phyloP scores from a whole-genome alignment of 768 basidiomycete genomes.

The Fistulinella prunicolor region DNA sequence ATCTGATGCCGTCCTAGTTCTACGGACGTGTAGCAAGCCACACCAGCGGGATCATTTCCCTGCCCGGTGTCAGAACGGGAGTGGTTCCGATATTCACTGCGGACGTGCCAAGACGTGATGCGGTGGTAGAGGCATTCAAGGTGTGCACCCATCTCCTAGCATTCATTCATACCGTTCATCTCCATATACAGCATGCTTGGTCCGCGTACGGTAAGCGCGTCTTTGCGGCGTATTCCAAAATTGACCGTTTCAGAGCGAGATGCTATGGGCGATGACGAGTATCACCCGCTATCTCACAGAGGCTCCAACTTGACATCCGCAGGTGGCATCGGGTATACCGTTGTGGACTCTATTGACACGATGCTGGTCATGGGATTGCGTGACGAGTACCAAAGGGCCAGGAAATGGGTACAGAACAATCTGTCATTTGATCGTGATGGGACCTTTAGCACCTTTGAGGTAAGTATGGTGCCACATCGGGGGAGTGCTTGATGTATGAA shows the following conservation, averaged over 20 bases:
- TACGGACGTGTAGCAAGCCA: constrained; percentile 7
- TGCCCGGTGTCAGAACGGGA: constrained; percentile 22
- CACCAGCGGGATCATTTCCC: neutral
- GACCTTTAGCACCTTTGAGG: constrained; percentile 88
- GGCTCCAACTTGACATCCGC: constrained; percentile 78
- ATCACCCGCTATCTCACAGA: constrained; percentile 72
- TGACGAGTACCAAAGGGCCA: constrained; percentile 74
- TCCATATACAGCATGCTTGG: constrained; percentile 71
- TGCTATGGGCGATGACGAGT: constrained; percentile 91
- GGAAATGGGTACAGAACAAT: constrained; percentile 68
- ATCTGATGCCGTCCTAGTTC: constrained; percentile 16
- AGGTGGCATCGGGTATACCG: constrained; percentile 86
- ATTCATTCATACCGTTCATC: constrained; percentile 5
- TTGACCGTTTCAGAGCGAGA: constrained; percentile 59
- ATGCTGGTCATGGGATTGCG: constrained; percentile 82
- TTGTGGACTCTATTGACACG: constrained; percentile 85
- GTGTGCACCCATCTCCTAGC: constrained; percentile 38
- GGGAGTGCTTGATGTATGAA: neutral
- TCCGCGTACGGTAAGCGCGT: constrained; percentile 65
- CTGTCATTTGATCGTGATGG: constrained; percentile 77
- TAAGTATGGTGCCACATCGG: constrained; percentile 31
- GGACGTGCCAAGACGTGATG: constrained; percentile 63
- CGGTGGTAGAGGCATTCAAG: constrained; percentile 76
- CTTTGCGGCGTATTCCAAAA: constrained; percentile 1
- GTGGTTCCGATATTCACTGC: constrained; percentile 37